Conservation (phyloP, 2,329 filamentous ascomycete species). For the Alternaria arbusti region DNA sequence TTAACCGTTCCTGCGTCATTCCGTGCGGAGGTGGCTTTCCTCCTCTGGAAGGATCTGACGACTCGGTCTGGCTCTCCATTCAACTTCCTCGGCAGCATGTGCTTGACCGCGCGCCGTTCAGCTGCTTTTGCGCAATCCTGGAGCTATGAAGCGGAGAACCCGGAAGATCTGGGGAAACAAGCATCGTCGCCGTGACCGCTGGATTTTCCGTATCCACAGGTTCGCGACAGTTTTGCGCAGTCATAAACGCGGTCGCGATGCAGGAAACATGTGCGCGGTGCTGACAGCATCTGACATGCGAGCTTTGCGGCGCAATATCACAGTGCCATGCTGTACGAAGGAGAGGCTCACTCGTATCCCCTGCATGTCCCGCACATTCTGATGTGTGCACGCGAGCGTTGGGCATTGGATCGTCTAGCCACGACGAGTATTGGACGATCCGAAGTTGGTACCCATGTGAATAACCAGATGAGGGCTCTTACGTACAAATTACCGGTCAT, state of each 20-base stretch:
- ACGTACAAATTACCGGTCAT: not conserved
- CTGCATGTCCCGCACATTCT: not conserved
- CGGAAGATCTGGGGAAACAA: constrained; percentile 14
- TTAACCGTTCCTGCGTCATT: constrained; percentile 14
- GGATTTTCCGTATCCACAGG: not conserved
- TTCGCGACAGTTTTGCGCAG: not conserved
- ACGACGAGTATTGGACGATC: not conserved
- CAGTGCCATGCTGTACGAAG: not conserved
- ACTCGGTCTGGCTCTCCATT: constrained; percentile 13
- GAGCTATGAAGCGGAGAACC: constrained; percentile 9
- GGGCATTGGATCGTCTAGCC: not conserved
- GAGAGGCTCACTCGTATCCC: not conserved
- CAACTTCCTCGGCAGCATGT: constrained; percentile 18
- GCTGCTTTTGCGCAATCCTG: not conserved
- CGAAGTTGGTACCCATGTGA: not conserved
- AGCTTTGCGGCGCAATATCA: not conserved
- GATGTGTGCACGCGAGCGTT: not conserved
- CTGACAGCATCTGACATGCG: not conserved
- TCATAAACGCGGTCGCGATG: not conserved
- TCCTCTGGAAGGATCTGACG: constrained; percentile 14
- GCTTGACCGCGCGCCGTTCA: not conserved
- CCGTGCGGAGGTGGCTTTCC: constrained; percentile 5
- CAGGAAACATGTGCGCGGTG: not conserved
- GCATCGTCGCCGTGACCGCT: not conserved
- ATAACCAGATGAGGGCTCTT: not conserved